Base-by-base conservation (phyloP, 1,284 basidiomycete genomes). In the Polyporus tsugae region DNA sequence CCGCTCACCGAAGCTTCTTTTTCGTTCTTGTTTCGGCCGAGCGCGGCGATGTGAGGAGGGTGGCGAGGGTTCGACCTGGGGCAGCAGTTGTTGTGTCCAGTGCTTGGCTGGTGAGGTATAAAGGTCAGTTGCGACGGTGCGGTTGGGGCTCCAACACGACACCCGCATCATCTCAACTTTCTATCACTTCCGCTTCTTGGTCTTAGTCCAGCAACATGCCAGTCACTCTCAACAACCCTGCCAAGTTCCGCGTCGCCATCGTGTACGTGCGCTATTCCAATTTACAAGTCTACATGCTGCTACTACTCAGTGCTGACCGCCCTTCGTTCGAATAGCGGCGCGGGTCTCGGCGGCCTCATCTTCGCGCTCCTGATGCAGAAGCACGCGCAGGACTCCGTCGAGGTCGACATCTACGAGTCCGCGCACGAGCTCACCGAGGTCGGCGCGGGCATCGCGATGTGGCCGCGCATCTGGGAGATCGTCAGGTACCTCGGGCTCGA, bases 401-500 rank as follows among this genome's bases (percentile, higher is more conserved):
- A 80, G 33, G 77, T 85, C 46, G 79, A 82, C 55, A 73, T 85
- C 19, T 85, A 83, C 73, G 84, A 84, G 73, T 77, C 80, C 7
- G 77, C 81, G 2, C 41, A 65, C 9, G 73, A 76, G 64, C 80
- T 85, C 62, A 73, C 78, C 15, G 81, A 82, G 72, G 75, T 83
- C 44, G 84, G 85, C 5, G 84, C 84, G 6, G 84, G 83, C 6
- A 80, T 80, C 35, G 74, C 71, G 7, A 67, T 80, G 63, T 75
- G 68, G 66, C 79, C 79, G 15, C 67, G 76, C n/a, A 64, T 68
- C 6, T 75, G 76, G 75, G 62, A 69, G 38, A 63, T 73, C 38
- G 44, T 79, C 53, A 62, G 69, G 42, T 55, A 46, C 33, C 66
- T 79, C 49, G 76, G 75, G 19, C 64, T 79, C 25, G 72, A 73